Percentiles rank a stretch among this genome's conserved stretches.
These are phyloP conservation scores for Malassezia yamatoensis DNA, from an alignment of 1,284 basidiomycete species.

Conservation along the genomic window DNA sequence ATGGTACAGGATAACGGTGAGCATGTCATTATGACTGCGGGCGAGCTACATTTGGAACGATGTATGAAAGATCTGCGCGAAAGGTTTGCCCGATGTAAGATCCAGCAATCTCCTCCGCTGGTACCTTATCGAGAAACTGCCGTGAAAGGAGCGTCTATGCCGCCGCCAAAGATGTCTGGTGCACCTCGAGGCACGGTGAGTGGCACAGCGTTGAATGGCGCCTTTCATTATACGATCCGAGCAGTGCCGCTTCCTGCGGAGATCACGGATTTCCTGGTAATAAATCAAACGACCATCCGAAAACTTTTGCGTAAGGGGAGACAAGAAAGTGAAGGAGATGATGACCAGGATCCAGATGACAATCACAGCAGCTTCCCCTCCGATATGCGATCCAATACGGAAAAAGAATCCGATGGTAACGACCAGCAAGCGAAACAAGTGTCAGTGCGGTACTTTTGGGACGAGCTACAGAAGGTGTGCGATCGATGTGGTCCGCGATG, in stretches of 20 bases:
- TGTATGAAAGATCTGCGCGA: constrained; percentile 91
- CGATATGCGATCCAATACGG: not conserved
- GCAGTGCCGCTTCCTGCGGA: constrained; percentile 65
- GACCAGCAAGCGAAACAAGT: constrained; percentile 26
- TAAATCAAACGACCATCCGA: constrained; percentile 56
- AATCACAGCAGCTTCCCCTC: constrained; percentile 10
- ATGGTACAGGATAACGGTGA: constrained; percentile 95
- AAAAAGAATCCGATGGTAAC: constrained; percentile 1
- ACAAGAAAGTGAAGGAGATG: constrained; percentile 20
- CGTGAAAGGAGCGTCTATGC: constrained; percentile 64
- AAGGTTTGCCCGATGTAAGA: constrained; percentile 82
- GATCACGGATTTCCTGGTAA: constrained; percentile 64
- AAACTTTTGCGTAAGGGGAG: constrained; percentile 26
- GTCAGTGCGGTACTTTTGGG: constrained; percentile 64
- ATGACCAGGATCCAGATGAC: constrained; percentile 27
- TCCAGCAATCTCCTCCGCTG: constrained; percentile 86
- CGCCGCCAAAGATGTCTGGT: constrained; percentile 64
- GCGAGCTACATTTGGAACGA: constrained; percentile 91
- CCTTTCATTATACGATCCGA: constrained; percentile 73
- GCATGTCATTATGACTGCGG: constrained; percentile 90
- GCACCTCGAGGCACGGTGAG: constrained; percentile 69
- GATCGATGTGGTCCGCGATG: constrained; percentile 68
- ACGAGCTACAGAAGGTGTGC: constrained; percentile 59
- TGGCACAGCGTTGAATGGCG: constrained; percentile 60
- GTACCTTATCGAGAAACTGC: constrained; percentile 97